Conservation (phyloP, 345 rosid genomes). For the Theobroma cacao region DNA sequence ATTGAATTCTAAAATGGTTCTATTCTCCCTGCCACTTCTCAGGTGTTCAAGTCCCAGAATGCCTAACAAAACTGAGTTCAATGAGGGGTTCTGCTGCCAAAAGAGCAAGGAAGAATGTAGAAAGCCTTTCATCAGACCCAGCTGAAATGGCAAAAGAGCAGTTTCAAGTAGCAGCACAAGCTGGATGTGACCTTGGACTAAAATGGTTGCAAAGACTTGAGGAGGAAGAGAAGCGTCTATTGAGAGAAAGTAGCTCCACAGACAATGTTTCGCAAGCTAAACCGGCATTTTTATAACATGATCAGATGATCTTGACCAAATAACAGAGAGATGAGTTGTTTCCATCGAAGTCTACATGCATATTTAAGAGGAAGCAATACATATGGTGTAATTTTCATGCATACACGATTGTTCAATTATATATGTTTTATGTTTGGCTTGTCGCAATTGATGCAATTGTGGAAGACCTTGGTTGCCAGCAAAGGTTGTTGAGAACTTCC, state of each 20-base stretch:
- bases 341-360: neutral
- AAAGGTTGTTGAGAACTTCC: neutral
- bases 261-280: neutral
- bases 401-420: neutral
- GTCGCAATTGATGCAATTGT: neutral
- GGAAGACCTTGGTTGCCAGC: neutral
- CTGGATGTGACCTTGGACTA: conserved; percentile 71
- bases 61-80: conserved; percentile 34
- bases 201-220: conserved; percentile 78
- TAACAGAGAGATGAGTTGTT: neutral
- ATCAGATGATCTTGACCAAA: neutral
- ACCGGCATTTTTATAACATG: neutral
- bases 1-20: neutral
- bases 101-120: conserved; percentile 35
- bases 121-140: conserved; percentile 26
- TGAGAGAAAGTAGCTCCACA: conserved; percentile 13
- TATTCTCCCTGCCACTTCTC: conserved; percentile 3
- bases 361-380: neutral
- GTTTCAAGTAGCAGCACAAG: conserved; percentile 71
- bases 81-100: conserved; percentile 39
- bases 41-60: conserved; percentile 82
- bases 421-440: neutral
- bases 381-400: neutral
- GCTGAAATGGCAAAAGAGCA: conserved; percentile 71
- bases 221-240: conserved; percentile 71